phyloP scores from a whole-genome alignment of 2,329 filamentous ascomycete genomes.

The Colletotrichum sublineola region DNA sequence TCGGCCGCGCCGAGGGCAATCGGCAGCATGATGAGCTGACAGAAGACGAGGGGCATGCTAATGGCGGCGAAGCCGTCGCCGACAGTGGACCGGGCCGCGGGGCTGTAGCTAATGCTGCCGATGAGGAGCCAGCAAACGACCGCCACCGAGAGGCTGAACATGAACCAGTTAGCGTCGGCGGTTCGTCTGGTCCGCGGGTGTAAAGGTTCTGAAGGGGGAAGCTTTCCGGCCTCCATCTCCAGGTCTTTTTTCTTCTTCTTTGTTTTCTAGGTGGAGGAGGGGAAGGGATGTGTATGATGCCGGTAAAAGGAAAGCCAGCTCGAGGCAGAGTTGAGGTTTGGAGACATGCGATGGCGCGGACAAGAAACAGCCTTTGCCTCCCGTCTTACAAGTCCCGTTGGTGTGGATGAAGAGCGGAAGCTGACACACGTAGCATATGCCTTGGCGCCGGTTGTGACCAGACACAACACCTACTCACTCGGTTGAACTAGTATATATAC shows the following conservation, averaged over 20 bases:
- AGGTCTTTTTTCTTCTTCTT: neutral
- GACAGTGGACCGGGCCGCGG: neutral
- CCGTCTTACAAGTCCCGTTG: neutral
- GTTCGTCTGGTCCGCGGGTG: neutral
- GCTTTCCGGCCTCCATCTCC: neutral
- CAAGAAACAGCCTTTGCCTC: neutral
- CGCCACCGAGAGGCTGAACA: neutral
- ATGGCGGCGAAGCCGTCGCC: neutral
- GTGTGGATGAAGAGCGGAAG: neutral
- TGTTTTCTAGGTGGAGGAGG: neutral
- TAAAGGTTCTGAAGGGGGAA: neutral
- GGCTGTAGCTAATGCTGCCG: neutral
- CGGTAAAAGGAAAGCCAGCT: neutral
- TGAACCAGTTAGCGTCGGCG: too few relatives aligned
- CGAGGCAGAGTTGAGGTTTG: neutral
- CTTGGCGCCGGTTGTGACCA: too few relatives aligned
- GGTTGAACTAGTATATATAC: neutral
- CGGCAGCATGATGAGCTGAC: neutral
- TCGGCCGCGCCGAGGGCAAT: neutral
- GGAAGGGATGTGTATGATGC: neutral
- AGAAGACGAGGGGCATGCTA: neutral
- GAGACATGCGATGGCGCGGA: neutral
- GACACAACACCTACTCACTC: neutral
- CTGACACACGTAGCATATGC: too few relatives aligned
- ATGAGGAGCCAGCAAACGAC: neutral